Conservation (phyloP, 192 early-diverging fungal genomes). For the Paraglomus brasilianum region DNA sequence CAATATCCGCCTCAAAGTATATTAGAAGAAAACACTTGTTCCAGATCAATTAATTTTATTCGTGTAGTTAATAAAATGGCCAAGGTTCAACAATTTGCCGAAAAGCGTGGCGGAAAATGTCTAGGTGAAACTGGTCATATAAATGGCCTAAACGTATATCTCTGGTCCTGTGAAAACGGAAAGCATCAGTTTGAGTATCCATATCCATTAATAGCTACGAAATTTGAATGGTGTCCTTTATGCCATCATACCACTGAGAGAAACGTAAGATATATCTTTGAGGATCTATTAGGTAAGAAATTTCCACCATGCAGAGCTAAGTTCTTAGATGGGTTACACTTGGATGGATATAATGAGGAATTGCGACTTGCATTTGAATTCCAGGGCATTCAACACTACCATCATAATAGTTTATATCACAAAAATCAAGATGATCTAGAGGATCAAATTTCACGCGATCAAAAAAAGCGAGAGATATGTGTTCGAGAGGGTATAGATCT, state of each 20-base stretch:
- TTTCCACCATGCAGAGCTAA: conserved; percentile 5
- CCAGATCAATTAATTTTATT: conserved; percentile 2
- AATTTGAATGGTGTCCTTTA: background rate
- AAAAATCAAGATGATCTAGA: background rate
- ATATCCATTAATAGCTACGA: background rate
- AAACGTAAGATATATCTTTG: background rate
- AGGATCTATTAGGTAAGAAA: conserved; percentile 24
- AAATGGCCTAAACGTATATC: background rate
- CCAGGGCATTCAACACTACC: background rate
- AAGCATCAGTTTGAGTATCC: background rate
- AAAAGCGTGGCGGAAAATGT: background rate
- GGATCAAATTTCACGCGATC: background rate
- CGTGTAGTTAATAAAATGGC: conserved; percentile 7
- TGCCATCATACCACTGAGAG: background rate
- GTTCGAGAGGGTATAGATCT: conserved; percentile 11
- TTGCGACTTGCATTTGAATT: conserved; percentile 11
- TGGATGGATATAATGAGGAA: conserved; percentile 6
- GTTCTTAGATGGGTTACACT: background rate
- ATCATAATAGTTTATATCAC: conserved; percentile 10
- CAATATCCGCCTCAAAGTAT: conserved; percentile 4
- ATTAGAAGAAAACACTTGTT: conserved; percentile 18
- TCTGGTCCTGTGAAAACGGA: conserved; percentile 1
- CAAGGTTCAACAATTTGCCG: background rate
- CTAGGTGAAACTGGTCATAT: background rate
- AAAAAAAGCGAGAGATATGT: conserved; percentile 15